Percentiles rank a stretch among this genome's conserved stretches.
Evolutionary conservation across 371 early-diverging fungal genomes (phyloP).

Genomic region (Apophysomyces elegans): DNA sequence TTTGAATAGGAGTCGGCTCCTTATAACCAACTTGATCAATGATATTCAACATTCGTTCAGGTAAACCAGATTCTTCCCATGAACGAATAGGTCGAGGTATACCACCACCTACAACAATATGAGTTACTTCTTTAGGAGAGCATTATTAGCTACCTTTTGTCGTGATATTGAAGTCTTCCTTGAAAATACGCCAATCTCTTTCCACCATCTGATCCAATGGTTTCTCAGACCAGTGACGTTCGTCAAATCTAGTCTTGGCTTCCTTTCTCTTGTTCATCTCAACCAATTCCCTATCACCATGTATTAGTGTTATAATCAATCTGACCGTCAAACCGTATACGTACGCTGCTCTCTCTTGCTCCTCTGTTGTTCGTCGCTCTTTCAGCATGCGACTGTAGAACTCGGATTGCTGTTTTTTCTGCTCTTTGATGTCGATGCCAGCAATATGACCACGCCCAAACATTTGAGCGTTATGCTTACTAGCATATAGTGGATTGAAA

Average conservation of each 20-base stretch:
- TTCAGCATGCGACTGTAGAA: constrained; percentile 74
- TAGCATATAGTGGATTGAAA: constrained; percentile 86
- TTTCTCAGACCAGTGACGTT: constrained; percentile 96
- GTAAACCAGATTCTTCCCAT: constrained; percentile 87
- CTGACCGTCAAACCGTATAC: background rate
- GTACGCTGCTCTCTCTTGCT: constrained; percentile 67
- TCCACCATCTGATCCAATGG: constrained; percentile 91
- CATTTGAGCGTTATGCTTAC: constrained; percentile 80
- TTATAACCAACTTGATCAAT: constrained; percentile 86
- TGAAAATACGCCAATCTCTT: constrained; percentile 98
- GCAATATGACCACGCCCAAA: constrained; percentile 94
- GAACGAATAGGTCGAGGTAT: constrained; percentile 93
- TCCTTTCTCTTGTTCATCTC: constrained; percentile 71
- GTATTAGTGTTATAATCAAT: background rate
- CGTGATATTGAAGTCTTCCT: constrained; percentile 95
- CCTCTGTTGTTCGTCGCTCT: constrained; percentile 72
- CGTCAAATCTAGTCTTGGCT: constrained; percentile 77
- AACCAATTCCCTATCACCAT: constrained; percentile 55
- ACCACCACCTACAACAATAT: constrained; percentile 58
- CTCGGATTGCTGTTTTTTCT: constrained; percentile 66
- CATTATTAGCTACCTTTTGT: constrained; percentile 73
- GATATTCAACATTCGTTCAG: constrained; percentile 65
- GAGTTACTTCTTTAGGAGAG: background rate
- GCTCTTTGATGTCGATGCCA: constrained; percentile 85
- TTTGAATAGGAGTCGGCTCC: constrained; percentile 98